Conservation (phyloP, 495 filamentous ascomycete genomes). For the Penicillium coffeae region DNA sequence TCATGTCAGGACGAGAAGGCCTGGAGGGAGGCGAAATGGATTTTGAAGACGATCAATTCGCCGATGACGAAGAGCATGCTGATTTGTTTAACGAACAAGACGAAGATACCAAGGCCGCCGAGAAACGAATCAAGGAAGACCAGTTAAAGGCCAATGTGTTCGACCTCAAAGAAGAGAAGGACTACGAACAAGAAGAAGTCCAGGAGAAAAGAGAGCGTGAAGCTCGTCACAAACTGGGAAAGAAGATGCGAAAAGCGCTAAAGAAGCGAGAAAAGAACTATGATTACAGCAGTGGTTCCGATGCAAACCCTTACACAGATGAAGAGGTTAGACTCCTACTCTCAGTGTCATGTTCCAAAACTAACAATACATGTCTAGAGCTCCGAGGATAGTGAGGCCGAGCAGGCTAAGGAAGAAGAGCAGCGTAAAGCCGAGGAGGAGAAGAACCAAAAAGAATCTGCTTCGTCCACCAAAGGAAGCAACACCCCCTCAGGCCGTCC, state of each 20-base stretch:
- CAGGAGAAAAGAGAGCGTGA: constrained; percentile 65
- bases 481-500: constrained; percentile 69
- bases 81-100: constrained; percentile 75
- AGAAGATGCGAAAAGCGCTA: constrained; percentile 71
- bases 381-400: constrained; percentile 45
- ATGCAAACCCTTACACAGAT: constrained; percentile 70
- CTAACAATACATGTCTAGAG: constrained; percentile 25
- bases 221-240: constrained; percentile 63
- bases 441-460: constrained; percentile 51
- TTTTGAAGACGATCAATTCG: constrained; percentile 66
- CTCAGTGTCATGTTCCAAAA: background rate
- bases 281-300: constrained; percentile 73
- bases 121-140: constrained; percentile 80
- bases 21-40: constrained; percentile 58
- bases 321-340: constrained; percentile 17
- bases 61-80: constrained; percentile 82
- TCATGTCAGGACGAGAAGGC: constrained; percentile 37
- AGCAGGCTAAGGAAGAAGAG: constrained; percentile 60
- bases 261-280: constrained; percentile 79
- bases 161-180: constrained; percentile 75
- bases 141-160: constrained; percentile 85
- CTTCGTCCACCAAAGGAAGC: constrained; percentile 59
- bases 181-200: constrained; percentile 76
- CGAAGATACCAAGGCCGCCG: constrained; percentile 82
- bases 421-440: constrained; percentile 65